Percentiles rank a stretch among this genome's conserved stretches.
Conservation (phyloP, 805 yeast genomes). For the Saturnispora zaruensis region DNA sequence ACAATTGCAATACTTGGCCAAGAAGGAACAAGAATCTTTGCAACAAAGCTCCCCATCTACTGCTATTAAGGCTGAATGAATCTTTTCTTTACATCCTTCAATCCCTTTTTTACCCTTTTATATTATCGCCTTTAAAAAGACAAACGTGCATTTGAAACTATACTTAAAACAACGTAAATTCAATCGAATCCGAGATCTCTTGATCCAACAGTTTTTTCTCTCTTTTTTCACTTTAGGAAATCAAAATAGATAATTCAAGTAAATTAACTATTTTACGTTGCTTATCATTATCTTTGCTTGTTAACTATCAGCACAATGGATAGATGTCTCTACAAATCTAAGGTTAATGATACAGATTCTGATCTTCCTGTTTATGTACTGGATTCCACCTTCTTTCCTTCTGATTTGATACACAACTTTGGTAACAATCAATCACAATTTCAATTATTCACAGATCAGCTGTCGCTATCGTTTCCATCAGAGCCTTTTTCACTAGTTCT, state of each 20-base stretch:
- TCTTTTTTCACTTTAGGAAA: neutral
- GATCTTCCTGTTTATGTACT: conserved; percentile 69
- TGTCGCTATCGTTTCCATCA: conserved; percentile 51
- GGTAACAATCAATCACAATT: conserved; percentile 27
- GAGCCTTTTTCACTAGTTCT: conserved; percentile 60
- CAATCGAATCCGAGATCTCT: neutral
- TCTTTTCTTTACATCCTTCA: neutral
- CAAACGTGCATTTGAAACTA: neutral
- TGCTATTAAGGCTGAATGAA: conserved; percentile 4
- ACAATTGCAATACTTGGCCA: conserved; percentile 31
- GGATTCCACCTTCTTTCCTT: conserved; percentile 76
- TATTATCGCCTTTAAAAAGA: neutral
- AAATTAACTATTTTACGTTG: neutral
- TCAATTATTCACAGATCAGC: conserved; percentile 47
- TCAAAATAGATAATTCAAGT: neutral
- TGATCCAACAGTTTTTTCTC: neutral
- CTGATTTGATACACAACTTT: conserved; percentile 27
- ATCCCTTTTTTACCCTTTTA: conserved; percentile 1
- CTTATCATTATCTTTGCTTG: neutral
- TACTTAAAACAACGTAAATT: no score
- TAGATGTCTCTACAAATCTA: conserved; percentile 32
- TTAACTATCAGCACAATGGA: neutral
- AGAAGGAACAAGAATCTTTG: conserved; percentile 12
- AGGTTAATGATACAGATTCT: conserved; percentile 56
- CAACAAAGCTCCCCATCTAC: neutral